Conservation (phyloP, 805 yeast genomes). For the Candida chilensis region DNA sequence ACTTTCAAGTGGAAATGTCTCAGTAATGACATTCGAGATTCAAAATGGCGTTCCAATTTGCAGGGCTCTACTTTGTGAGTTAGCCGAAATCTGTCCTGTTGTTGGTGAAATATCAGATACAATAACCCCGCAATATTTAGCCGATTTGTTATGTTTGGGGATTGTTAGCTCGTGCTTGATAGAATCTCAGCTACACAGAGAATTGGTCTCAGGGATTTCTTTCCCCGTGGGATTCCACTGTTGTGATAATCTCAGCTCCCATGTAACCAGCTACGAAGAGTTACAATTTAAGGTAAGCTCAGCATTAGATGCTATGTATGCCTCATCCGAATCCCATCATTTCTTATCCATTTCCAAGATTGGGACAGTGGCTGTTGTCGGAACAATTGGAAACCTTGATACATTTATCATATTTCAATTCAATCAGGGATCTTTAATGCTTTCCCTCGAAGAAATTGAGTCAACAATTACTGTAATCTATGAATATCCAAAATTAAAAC, state of each 20-base stretch:
- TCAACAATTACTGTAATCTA: conserved; percentile 7
- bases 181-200: conserved; percentile 43
- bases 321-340: conserved; percentile 34
- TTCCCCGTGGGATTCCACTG: conserved; percentile 38
- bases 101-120: conserved; percentile 38
- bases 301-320: conserved; percentile 34
- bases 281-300: conserved; percentile 15
- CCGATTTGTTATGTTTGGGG: conserved; percentile 37
- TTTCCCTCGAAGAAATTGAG: conserved; percentile 7
- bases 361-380: conserved; percentile 39
- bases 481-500: conserved; percentile 5
- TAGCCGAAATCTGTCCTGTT: conserved; percentile 33
- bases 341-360: conserved; percentile 36
- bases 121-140: conserved; percentile 39
- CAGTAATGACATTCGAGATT: conserved; percentile 19
- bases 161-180: conserved; percentile 29
- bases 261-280: background rate
- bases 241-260: conserved; percentile 5
- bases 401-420: conserved; percentile 32
- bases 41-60: conserved; percentile 29
- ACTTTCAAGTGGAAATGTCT: background rate
- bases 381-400: conserved; percentile 40
- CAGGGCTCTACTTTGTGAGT: conserved; percentile 24
- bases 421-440: conserved; percentile 4
- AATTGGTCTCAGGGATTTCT: conserved; percentile 39